A percentile compares a stretch with the other conserved stretches of the same genome.
Conservation (phyloP, 2,329 filamentous ascomycete genomes). For the Nigrograna mackinnonii region DNA sequence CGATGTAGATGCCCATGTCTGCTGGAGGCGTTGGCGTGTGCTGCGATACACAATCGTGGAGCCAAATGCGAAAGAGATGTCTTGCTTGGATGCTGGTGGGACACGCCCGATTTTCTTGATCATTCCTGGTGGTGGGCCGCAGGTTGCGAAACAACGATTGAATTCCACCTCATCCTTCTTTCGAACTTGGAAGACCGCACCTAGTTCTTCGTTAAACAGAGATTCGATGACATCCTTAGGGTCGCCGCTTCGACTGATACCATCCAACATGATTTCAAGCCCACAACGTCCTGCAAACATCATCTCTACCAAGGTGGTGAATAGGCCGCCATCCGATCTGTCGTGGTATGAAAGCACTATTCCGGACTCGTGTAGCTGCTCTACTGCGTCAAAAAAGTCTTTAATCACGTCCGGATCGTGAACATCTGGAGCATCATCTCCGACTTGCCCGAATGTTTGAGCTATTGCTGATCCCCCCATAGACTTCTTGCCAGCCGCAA, state of each 20-base stretch:
- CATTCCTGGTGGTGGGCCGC: slow-evolving; percentile 78
- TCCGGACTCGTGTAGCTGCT: slow-evolving; percentile 66
- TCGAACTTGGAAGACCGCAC: slow-evolving; percentile 92
- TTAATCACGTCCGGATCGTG: slow-evolving; percentile 78
- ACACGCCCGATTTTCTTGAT: slow-evolving; percentile 85
- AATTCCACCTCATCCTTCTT: slow-evolving; percentile 84
- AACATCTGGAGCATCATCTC: slow-evolving; percentile 83
- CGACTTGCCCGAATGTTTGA: slow-evolving; percentile 85
- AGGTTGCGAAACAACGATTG: slow-evolving; percentile 87
- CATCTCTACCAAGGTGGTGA: slow-evolving; percentile 94
- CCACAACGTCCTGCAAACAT: slow-evolving; percentile 96
- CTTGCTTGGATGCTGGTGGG: slow-evolving; percentile 70
- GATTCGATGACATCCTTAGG: slow-evolving; percentile 70
- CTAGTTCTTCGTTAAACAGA: slow-evolving; percentile 95
- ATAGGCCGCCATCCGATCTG: slow-evolving; percentile 86
- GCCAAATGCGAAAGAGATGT: slow-evolving; percentile 74
- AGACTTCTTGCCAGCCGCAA: slow-evolving; percentile 78
- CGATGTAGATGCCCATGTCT: slow-evolving; percentile 86
- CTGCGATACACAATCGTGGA: slow-evolving; percentile 70
- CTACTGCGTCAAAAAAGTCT: slow-evolving; percentile 89
- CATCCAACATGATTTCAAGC: slow-evolving; percentile 81
- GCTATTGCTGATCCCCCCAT: slow-evolving; percentile 90
- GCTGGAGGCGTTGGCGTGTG: slow-evolving; percentile 74
- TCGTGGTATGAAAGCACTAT: slow-evolving; percentile 94
- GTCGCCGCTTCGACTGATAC: slow-evolving; percentile 64